These are phyloP conservation scores for Aspergillus carlsbadensis DNA, from an alignment of 495 filamentous ascomycete genomes.

Conservation along the genomic window DNA sequence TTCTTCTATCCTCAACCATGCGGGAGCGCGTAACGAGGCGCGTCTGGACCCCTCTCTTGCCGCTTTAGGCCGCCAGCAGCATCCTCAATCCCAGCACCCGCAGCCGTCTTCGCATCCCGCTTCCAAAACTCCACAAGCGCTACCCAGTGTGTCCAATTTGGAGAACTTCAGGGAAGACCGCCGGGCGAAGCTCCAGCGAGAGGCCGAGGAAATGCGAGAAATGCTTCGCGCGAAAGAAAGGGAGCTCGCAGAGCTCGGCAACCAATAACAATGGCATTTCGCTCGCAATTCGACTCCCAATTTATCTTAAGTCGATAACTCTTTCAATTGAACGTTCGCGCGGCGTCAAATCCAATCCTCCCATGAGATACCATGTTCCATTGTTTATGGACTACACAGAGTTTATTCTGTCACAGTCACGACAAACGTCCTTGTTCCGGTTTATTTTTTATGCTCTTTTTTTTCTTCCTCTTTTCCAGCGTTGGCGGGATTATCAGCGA, in stretches of 20 bases:
- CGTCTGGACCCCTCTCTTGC: slow-evolving; percentile 50
- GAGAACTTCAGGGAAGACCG: slow-evolving; percentile 61
- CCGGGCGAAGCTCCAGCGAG: slow-evolving; percentile 64
- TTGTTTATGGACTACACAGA: slow-evolving; percentile 15
- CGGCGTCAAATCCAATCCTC: slow-evolving; percentile 19
- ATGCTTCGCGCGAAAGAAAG: slow-evolving; percentile 73
- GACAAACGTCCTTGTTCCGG: slow-evolving; percentile 3
- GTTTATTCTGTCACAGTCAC: slow-evolving; percentile 7
- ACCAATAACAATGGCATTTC: slow-evolving; percentile 17
- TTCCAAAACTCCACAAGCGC: slow-evolving; percentile 29
- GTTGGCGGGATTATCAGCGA: slow-evolving; percentile 21
- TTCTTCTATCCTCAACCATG: slow-evolving; percentile 72
- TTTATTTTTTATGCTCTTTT: slow-evolving; percentile 4
- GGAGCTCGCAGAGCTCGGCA: slow-evolving; percentile 68
- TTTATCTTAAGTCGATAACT: neutral
- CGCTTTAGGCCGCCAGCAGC: slow-evolving; percentile 30
- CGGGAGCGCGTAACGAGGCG: slow-evolving; percentile 39
- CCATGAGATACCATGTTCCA: slow-evolving; percentile 24
- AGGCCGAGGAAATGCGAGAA: slow-evolving; percentile 76
- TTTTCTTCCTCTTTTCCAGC: slow-evolving; percentile 15
- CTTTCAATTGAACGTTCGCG: slow-evolving; percentile 16
- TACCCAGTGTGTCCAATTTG: slow-evolving; percentile 44
- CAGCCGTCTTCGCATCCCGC: slow-evolving; percentile 25
- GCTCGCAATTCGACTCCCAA: neutral
- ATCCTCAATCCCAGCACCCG: slow-evolving; percentile 26